Conservation (phyloP, 2,329 filamentous ascomycete genomes). For the Aspergillus unguis region DNA sequence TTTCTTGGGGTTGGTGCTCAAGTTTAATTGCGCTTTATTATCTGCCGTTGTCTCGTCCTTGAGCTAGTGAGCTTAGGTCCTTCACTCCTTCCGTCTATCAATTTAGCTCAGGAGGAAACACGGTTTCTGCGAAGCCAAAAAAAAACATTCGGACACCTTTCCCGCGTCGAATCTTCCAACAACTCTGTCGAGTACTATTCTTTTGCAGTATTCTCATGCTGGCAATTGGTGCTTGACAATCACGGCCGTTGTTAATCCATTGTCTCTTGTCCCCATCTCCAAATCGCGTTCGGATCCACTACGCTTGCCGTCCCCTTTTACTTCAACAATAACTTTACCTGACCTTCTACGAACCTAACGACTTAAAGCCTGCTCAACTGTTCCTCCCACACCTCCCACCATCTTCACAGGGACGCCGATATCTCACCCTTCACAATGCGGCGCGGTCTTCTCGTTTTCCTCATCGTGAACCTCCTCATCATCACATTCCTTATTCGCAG, state of each 20-base stretch:
- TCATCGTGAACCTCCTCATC: slow-evolving; percentile 62
- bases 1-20: slow-evolving; percentile 10
- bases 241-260: neutral
- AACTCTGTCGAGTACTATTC: too few relatives aligned
- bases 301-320: too few relatives aligned
- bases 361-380: slow-evolving; percentile 6
- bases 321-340: too few relatives aligned
- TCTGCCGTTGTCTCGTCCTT: slow-evolving; percentile 7
- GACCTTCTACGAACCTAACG: slow-evolving; percentile 10
- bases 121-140: slow-evolving; percentile 4
- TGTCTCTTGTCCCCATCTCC: neutral
- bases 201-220: too few relatives aligned
- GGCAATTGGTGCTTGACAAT: neutral
- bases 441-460: slow-evolving; percentile 59
- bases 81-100: slow-evolving; percentile 6
- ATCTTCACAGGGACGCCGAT: neutral
- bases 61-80: slow-evolving; percentile 6
- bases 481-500: slow-evolving; percentile 63
- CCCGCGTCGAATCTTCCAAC: neutral
- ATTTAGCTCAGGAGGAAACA: slow-evolving; percentile 3
- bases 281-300: too few relatives aligned
- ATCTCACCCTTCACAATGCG: slow-evolving; percentile 49
- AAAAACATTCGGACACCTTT: slow-evolving; percentile 8
- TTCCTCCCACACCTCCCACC: neutral
- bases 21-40: slow-evolving; percentile 4